Conservation (phyloP, 768 basidiomycete species). For the Pulveroboletus sp. region DNA sequence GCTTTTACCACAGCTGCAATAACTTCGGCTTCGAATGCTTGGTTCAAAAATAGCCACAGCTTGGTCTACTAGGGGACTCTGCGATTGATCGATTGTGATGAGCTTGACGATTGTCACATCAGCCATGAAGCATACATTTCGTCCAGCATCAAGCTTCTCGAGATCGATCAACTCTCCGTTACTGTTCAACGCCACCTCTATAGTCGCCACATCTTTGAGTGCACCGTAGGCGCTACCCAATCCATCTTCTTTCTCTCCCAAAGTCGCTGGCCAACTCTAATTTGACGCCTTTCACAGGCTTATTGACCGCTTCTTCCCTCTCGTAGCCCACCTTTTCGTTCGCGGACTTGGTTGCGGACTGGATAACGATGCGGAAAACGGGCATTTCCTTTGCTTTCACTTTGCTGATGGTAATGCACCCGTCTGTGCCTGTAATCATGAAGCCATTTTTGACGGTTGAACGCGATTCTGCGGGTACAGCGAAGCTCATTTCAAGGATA, state of each 20-base stretch:
- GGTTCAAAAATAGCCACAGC: no score
- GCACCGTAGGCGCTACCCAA: slow-evolving; percentile 62
- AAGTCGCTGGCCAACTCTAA: slow-evolving; percentile 48
- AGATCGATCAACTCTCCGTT: slow-evolving; percentile 61
- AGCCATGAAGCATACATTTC: neutral
- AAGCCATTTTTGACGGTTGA: slow-evolving; percentile 27
- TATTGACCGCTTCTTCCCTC: slow-evolving; percentile 47
- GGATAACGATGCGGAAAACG: slow-evolving; percentile 40
- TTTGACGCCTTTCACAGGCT: slow-evolving; percentile 50
- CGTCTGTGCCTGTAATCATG: slow-evolving; percentile 60
- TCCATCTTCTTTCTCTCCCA: slow-evolving; percentile 46
- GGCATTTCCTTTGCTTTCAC: slow-evolving; percentile 23
- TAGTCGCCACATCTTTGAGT: slow-evolving; percentile 72
- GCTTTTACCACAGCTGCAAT: no score
- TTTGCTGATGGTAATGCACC: slow-evolving; percentile 52
- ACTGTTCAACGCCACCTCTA: slow-evolving; percentile 74
- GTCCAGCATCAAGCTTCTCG: slow-evolving; percentile 24
- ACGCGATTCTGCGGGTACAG: slow-evolving; percentile 46
- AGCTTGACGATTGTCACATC: no score
- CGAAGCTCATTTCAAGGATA: slow-evolving; percentile 59
- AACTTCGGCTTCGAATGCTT: no score
- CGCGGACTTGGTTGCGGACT: slow-evolving; percentile 21
- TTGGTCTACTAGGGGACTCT: no score
- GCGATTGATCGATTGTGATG: no score
- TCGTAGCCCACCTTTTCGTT: slow-evolving; percentile 27